phyloP scores from a whole-genome alignment of 1,139 yeast genomes.

The Geotrichum klebahnii region DNA sequence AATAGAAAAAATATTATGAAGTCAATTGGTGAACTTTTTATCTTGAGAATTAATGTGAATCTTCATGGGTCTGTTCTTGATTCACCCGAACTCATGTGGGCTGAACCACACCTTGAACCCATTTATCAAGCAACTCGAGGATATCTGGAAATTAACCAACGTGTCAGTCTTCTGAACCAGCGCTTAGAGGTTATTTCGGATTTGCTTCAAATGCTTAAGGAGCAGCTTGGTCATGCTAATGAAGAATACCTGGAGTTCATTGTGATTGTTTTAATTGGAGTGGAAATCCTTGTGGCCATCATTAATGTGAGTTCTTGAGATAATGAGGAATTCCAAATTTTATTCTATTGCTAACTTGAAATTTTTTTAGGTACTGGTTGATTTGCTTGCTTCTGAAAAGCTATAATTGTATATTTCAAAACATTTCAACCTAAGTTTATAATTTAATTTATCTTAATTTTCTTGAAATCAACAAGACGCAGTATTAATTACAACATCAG shows the following conservation, averaged over 20 bases:
- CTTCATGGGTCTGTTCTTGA: slow-evolving; percentile 93
- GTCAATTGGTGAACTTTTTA: slow-evolving; percentile 90
- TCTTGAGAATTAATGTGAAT: slow-evolving; percentile 74
- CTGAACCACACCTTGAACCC: slow-evolving; percentile 95
- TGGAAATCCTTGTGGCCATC: slow-evolving; percentile 83
- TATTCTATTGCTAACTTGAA: neutral
- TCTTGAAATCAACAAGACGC: neutral
- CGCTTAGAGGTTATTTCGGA: slow-evolving; percentile 91
- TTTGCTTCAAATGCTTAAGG: slow-evolving; percentile 89
- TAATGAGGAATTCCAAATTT: neutral
- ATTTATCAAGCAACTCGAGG: slow-evolving; percentile 95
- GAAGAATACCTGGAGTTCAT: slow-evolving; percentile 88
- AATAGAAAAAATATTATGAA: slow-evolving; percentile 91
- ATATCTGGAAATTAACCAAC: slow-evolving; percentile 85
- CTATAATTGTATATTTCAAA: neutral
- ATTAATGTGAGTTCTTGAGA: slow-evolving; percentile 61
- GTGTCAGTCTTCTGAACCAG: slow-evolving; percentile 84
- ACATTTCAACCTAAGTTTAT: neutral
- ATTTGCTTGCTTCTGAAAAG: slow-evolving; percentile 16
- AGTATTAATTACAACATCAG: neutral
- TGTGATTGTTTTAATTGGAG: slow-evolving; percentile 88
- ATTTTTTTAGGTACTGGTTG: slow-evolving; percentile 13
- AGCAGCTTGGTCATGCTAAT: slow-evolving; percentile 84
- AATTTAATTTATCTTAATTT: neutral
- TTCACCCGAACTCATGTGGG: slow-evolving; percentile 97